Conservation (phyloP, 108 stramenopile species). For the Cyclotella choctawhatcheeana region DNA sequence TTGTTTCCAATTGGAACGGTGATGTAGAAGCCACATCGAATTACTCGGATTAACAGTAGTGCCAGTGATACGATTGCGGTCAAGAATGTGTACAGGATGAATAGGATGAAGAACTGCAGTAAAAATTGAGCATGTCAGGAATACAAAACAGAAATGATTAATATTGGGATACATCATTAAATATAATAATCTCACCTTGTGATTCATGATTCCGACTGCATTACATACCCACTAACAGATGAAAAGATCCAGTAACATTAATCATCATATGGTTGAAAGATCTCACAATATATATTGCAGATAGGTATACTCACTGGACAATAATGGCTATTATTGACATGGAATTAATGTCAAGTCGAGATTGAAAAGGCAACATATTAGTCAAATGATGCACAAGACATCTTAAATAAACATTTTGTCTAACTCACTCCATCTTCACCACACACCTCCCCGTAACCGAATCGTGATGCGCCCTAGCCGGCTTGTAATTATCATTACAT, state of each 20-base stretch:
- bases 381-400: background rate
- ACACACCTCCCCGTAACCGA: constrained; percentile 87
- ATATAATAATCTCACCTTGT: constrained; percentile 49
- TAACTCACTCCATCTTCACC: constrained; percentile 51
- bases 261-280: too few relatives aligned
- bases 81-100: constrained; percentile 90
- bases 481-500: constrained; percentile 85
- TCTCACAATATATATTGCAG: too few relatives aligned
- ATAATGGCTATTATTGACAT: constrained; percentile 19
- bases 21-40: constrained; percentile 57
- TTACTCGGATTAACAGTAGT: constrained; percentile 62
- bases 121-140: constrained; percentile 38
- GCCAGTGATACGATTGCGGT: constrained; percentile 76
- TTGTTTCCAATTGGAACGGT: constrained; percentile 15
- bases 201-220: constrained; percentile 93
- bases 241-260: too few relatives aligned
- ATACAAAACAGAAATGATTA: too few relatives aligned
- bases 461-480: constrained; percentile 86
- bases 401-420: background rate
- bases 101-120: constrained; percentile 88
- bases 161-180: too few relatives aligned
- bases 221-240: constrained; percentile 95
- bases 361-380: background rate
- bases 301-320: constrained; percentile 31
- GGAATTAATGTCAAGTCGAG: too few relatives aligned